These are phyloP conservation scores for Phytomonas sp. DNA, from an alignment of 208 protist species.

Conservation along the genomic window DNA sequence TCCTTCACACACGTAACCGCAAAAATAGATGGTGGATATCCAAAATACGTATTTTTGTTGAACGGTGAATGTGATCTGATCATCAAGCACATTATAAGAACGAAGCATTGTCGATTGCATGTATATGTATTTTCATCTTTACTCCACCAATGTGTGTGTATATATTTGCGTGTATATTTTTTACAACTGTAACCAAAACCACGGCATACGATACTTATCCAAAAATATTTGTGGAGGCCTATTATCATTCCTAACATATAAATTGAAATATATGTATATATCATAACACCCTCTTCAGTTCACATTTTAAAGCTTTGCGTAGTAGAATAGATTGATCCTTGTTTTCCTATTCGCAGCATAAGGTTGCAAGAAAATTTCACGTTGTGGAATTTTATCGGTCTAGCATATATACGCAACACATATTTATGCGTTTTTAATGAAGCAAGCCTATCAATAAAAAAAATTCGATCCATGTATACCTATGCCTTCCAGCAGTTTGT, in stretches of 20 bases:
- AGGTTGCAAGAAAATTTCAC: slow-evolving; percentile 3
- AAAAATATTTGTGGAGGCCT: background rate
- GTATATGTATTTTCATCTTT: too few relatives aligned
- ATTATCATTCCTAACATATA: slow-evolving; percentile 2
- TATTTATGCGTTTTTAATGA: background rate
- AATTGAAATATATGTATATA: background rate
- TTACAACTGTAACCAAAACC: background rate
- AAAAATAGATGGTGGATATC: too few relatives aligned
- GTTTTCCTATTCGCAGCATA: background rate
- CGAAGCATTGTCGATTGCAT: background rate
- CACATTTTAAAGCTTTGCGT: background rate
- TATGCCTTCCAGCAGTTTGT: slow-evolving; percentile 42
- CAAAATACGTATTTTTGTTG: too few relatives aligned
- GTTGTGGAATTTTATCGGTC: background rate
- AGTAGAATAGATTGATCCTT: slow-evolving; percentile 2
- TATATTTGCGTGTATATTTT: slow-evolving; percentile 2
- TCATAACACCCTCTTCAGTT: background rate
- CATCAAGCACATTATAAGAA: background rate
- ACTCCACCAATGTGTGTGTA: too few relatives aligned
- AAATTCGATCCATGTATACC: slow-evolving; percentile 18
- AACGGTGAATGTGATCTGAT: too few relatives aligned
- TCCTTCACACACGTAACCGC: too few relatives aligned
- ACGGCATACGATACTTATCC: background rate
- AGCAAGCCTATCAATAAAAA: background rate
- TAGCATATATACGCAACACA: background rate